Evolutionary conservation across 441 rosid genomes (phyloP).

Genomic region (Arabidopsis hybrid): DNA sequence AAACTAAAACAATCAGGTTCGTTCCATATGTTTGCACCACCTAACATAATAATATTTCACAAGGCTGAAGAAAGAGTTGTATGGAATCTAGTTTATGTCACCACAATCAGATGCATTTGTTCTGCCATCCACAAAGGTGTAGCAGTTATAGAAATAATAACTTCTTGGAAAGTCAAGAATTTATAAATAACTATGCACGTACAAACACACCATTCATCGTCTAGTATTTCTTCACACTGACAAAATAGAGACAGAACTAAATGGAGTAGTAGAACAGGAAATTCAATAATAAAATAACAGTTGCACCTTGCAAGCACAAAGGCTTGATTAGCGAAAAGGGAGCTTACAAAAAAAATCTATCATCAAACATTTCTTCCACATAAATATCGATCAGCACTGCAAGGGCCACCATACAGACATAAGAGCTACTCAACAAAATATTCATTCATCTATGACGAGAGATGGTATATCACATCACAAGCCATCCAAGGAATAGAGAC

Average conservation of each 20-base stretch:
- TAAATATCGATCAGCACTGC: conserved; percentile 4
- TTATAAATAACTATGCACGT: conserved; percentile 23
- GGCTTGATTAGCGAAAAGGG: conserved; percentile 24
- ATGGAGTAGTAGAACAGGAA: conserved; percentile 15
- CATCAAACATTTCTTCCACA: conserved; percentile 22
- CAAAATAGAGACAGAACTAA: conserved; percentile 14
- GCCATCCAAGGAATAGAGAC: conserved; percentile 24
- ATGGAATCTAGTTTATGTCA: conserved; percentile 20
- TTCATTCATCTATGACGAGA: conserved; percentile 25
- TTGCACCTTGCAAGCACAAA: conserved; percentile 23
- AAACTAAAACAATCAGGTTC: conserved; percentile 5
- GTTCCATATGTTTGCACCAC: conserved; percentile 29
- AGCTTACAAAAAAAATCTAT: not conserved
- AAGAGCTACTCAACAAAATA: conserved; percentile 24
- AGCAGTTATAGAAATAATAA: conserved; percentile 26
- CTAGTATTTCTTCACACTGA: conserved; percentile 22
- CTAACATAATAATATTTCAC: conserved; percentile 14
- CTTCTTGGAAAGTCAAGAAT: conserved; percentile 12
- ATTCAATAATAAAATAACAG: not conserved
- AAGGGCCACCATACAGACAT: conserved; percentile 15
- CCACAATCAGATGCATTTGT: conserved; percentile 27
- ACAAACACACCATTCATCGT: conserved; percentile 28
- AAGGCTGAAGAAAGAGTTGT: conserved; percentile 4
- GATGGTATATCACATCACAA: conserved; percentile 31
- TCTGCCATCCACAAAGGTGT: conserved; percentile 19